Base-by-base conservation (phyloP, 352 stramenopile species). In the Phytophthora palmivora region DNA sequence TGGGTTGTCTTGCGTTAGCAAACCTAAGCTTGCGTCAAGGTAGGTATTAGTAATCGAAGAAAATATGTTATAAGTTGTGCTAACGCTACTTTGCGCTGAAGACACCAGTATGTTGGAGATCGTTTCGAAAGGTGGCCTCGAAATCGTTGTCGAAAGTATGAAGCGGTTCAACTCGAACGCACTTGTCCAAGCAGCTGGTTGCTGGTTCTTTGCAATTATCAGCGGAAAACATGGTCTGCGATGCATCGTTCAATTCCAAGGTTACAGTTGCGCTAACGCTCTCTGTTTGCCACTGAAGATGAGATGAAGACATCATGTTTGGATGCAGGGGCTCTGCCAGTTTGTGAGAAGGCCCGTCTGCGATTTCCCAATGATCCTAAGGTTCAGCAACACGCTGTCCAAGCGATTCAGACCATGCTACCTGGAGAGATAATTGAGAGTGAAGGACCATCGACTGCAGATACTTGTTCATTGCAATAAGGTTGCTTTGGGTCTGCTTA, bases 51-150 rank as follows among this genome's bases (percentile, higher is more conserved):
- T 6, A 28, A 28, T 28, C 24, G 3, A 28, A 6, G 24, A 28
- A 6, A 28, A 6, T 6, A 6, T 28, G 24, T 28, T 6, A 28
- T 28, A 6, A 18, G 11, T 16, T 19, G 12, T 16, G 28, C 15
- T 59, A 46, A 48, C 14, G 10, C 15, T 52, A 28, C 1, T 22
- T n/a, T 36, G 33, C 43, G 38, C 3, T 18, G 6, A n/a, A 82
- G 81, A 88, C 15, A 58, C 78, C 10, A 86, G 77, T 51, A 73
- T 87, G 66, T 11, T 67, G 12, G 81, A 87, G 39, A 86, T 90
- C 48, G 78, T 87, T 2, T 67, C 67, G 4, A 84, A 80, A 53
- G 81, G 76, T 42, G 81, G 76, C 12, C 59, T 88, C 4, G 66
- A 79, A 26, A 62, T 77, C 3, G 74, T 83, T 3, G 56, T 84